Conservation (phyloP, 352 stramenopile species). For the Aphanomyces cochlioides region DNA sequence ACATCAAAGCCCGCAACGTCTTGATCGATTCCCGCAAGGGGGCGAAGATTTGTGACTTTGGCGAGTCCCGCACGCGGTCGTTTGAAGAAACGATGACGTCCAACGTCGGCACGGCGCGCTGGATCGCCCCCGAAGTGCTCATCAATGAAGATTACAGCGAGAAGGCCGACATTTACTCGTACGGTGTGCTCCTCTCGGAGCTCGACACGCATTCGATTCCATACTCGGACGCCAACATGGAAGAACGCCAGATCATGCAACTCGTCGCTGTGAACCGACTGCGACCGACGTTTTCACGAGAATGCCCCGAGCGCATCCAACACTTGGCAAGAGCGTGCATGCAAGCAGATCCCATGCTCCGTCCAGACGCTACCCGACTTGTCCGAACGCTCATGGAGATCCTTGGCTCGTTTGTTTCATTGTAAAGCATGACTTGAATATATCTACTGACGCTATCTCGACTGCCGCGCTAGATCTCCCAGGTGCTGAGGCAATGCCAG, state of each 20-base stretch:
- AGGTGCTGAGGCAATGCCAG: too few species aligned
- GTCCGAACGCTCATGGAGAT: conserved; percentile 10
- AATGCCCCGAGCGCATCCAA: conserved; percentile 73
- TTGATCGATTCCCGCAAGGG: conserved; percentile 49
- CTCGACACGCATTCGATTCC: conserved; percentile 75
- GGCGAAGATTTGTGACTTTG: conserved; percentile 50
- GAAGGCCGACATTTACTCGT: conserved; percentile 77
- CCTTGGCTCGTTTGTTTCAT: conserved; percentile 4
- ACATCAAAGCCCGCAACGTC: conserved; percentile 91
- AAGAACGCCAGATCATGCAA: conserved; percentile 78
- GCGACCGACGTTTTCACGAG: conserved; percentile 65
- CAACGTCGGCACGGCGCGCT: conserved; percentile 27
- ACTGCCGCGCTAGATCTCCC: not conserved
- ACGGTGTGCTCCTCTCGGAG: conserved; percentile 64
- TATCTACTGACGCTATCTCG: not conserved
- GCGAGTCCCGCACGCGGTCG: conserved; percentile 29
- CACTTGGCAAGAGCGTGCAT: conserved; percentile 75
- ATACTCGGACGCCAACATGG: conserved; percentile 56
- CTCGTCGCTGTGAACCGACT: conserved; percentile 76
- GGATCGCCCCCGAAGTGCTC: conserved; percentile 28
- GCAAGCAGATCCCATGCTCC: conserved; percentile 67
- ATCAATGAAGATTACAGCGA: conserved; percentile 60
- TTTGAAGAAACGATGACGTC: conserved; percentile 31
- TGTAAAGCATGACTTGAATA: conserved; percentile 12
- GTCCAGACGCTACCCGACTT: conserved; percentile 35